Evolutionary conservation across 768 basidiomycete genomes (phyloP).

Genomic region (Panellus pusillus): DNA sequence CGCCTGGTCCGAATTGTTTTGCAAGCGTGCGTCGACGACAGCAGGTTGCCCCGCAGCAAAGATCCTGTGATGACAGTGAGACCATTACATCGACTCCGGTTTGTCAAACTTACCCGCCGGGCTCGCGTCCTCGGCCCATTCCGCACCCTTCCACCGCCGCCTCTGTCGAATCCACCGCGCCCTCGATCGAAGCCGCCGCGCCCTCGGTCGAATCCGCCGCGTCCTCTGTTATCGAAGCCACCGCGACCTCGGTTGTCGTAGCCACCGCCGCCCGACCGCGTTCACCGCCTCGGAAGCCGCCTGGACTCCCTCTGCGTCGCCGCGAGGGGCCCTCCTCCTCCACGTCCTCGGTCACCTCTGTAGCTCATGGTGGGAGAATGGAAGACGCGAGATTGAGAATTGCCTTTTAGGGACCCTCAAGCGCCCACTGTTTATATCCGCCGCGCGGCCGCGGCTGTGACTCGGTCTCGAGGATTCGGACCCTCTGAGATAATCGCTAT

Average conservation of each 20-base stretch:
- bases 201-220: constrained; percentile 18
- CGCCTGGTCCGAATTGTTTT: constrained; percentile 40
- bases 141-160: constrained; percentile 30
- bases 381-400: not conserved
- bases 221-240: constrained; percentile 21
- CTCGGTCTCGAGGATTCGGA: too few species aligned
- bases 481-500: too few species aligned
- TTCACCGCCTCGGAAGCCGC: constrained; percentile 27
- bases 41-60: constrained; percentile 39
- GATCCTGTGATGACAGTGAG: constrained; percentile 39
- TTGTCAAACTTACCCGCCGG: constrained; percentile 39
- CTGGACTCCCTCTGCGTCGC: constrained; percentile 25
- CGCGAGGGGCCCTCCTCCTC: constrained; percentile 29
- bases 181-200: constrained; percentile 35
- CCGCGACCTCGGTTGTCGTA: constrained; percentile 30
- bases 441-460: too few species aligned
- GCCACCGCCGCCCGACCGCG: constrained; percentile 30
- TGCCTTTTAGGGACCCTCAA: not conserved
- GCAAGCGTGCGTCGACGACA: constrained; percentile 42
- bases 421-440: too few species aligned
- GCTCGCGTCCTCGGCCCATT: constrained; percentile 30
- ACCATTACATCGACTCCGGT: not conserved
- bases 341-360: constrained; percentile 41
- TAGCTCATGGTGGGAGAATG: constrained; percentile 30
- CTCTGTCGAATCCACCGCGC: constrained; percentile 21